Percentiles rank a stretch among this genome's conserved stretches.
Evolutionary conservation across 441 rosid genomes (phyloP).

Genomic region (Populus trichocarpa): DNA sequence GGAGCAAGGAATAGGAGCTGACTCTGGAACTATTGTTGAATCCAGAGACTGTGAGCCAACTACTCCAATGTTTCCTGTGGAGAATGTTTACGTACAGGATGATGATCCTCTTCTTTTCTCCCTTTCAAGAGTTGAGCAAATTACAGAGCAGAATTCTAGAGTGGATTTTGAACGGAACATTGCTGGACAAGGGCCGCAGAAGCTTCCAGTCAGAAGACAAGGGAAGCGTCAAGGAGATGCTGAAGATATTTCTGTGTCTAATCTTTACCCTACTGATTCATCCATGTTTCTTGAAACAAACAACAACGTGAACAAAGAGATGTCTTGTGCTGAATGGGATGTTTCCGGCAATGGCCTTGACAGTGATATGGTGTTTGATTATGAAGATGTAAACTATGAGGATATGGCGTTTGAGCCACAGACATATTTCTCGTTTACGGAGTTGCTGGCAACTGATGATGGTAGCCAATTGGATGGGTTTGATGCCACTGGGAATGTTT

Average conservation of each 20-base stretch:
- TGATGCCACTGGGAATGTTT: constrained; percentile 30
- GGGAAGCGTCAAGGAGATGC: constrained; percentile 44
- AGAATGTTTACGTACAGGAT: constrained; percentile 40
- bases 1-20: constrained; percentile 42
- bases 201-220: constrained; percentile 80
- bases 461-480: constrained; percentile 46
- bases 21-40: constrained; percentile 44
- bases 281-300: not conserved
- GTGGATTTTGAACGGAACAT: constrained; percentile 45
- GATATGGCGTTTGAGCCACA: constrained; percentile 97
- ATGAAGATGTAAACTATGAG: constrained; percentile 46
- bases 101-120: constrained; percentile 67
- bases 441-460: constrained; percentile 73
- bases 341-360: constrained; percentile 43
- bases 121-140: constrained; percentile 56
- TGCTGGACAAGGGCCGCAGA: constrained; percentile 49
- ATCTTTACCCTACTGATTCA: constrained; percentile 15
- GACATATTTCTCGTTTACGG: constrained; percentile 85
- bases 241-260: constrained; percentile 15
- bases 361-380: constrained; percentile 46
- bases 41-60: constrained; percentile 43
- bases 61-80: constrained; percentile 40
- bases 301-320: constrained; percentile 16
- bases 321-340: constrained; percentile 49
- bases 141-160: constrained; percentile 36